These are phyloP conservation scores for Monilinia vaccinii-corymbosi DNA, from an alignment of 2,329 filamentous ascomycete genomes.

Conservation along the genomic window DNA sequence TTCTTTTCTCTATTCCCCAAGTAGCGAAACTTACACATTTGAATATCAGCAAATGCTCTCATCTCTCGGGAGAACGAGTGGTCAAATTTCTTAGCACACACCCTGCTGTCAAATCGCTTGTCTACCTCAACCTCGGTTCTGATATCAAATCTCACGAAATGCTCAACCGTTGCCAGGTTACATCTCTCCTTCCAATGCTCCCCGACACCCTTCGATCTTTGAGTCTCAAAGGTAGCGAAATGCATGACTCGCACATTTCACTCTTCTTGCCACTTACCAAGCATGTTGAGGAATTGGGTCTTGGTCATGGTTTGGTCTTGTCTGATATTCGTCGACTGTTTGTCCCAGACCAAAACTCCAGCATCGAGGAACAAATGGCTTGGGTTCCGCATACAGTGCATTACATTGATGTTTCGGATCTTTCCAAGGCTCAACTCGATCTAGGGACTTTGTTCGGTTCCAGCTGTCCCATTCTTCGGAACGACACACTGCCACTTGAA, in stretches of 20 bases:
- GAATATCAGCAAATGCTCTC: conserved; percentile 67
- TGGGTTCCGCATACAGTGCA: conserved; percentile 54
- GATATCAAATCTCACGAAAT: conserved; percentile 66
- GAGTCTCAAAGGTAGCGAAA: conserved; percentile 65
- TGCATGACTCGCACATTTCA: conserved; percentile 55
- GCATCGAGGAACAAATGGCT: conserved; percentile 30
- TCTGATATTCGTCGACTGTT: conserved; percentile 41
- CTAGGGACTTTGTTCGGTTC: conserved; percentile 45
- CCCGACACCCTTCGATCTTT: conserved; percentile 62
- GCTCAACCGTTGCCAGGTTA: conserved; percentile 56
- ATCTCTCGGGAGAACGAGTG: conserved; percentile 55
- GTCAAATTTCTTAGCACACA: conserved; percentile 64
- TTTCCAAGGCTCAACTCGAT: conserved; percentile 50
- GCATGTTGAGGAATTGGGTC: conserved; percentile 65
- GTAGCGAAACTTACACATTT: conserved; percentile 67
- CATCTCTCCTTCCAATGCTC: conserved; percentile 54
- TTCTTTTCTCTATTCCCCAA: conserved; percentile 60
- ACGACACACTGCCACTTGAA: conserved; percentile 57
- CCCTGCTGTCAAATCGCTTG: conserved; percentile 56
- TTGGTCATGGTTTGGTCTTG: conserved; percentile 59
- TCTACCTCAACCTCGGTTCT: conserved; percentile 64
- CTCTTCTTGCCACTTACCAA: conserved; percentile 57
- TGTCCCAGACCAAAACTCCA: conserved; percentile 19
- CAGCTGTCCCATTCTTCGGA: conserved; percentile 46
- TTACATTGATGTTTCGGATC: conserved; percentile 70